Evolutionary conservation across 345 rosid species (phyloP), one percentile per base, ranked within the genome.

Genomic region (Citrus unshiu): DNA sequence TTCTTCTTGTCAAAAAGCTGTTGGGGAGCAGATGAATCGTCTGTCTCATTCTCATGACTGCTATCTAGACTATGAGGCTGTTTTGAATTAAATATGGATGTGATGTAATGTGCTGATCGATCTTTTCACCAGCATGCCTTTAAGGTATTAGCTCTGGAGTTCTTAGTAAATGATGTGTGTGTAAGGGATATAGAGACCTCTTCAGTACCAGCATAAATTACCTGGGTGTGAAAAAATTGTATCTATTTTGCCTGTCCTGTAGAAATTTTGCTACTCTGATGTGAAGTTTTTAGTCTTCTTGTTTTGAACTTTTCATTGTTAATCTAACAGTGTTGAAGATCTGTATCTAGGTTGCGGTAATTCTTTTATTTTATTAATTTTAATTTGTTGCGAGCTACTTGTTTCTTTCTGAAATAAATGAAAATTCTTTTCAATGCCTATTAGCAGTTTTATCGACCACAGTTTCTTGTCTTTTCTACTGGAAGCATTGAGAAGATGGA

Each of bases 311-410:
- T 1, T 54, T 19, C 22, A 4, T 4, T 27, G 75, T 51, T 37
- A 76, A 32, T 68, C 39, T 66, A 43, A 14, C 10, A 37, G 75
- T 70, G 70, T 78, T 76, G 30, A 19, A 43, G 46, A 76, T 40
- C 19, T 78, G 79, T 71, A 65, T 71, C 35, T 27, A 81, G 49
- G 64, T 34, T 54, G 2, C 1, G 37, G 46, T 37, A 56, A 37
- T 46, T 68, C 70, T 72, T 71, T 46, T 40, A 81, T 85, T 85
- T 60, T 62, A 75, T 54, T 54, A 54, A 54, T 46, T 46, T 77
- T 85, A 37, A 78, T 82, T 79, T 39, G 78, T 83, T 78, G 60
- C 72, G 24, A 81, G 61, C 67, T 56, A 63, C 39, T 16, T 73
- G 49, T 18, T 80, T 80, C 12, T 40, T 27, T 19, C 9, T 7